phyloP scores from a whole-genome alignment of 108 stramenopile species.

The Nitzschia putrida region DNA sequence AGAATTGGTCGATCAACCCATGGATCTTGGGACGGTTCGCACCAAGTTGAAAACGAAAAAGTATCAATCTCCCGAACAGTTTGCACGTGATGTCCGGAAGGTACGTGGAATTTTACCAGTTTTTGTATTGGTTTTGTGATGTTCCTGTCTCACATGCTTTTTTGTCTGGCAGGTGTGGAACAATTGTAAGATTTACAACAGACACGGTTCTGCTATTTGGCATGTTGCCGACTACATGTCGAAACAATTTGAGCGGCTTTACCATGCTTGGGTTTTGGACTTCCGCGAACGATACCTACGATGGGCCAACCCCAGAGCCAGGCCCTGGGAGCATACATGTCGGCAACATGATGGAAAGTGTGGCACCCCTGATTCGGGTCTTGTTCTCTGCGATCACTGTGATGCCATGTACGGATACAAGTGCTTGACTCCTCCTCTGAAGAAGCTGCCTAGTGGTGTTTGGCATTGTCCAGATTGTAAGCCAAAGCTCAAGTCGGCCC shows the following conservation, averaged over 20 bases:
- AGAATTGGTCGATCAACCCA: slow-evolving; percentile 79
- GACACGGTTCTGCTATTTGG: slow-evolving; percentile 89
- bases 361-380: slow-evolving; percentile 61
- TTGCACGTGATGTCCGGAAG: slow-evolving; percentile 87
- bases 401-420: slow-evolving; percentile 77
- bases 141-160: slow-evolving; percentile 4
- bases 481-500: slow-evolving; percentile 63
- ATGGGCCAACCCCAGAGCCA: slow-evolving; percentile 77
- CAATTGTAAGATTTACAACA: slow-evolving; percentile 91
- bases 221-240: slow-evolving; percentile 93
- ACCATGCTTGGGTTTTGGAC: slow-evolving; percentile 88
- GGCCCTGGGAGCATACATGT: slow-evolving; percentile 88
- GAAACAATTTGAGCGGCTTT: slow-evolving; percentile 88
- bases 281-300: slow-evolving; percentile 85
- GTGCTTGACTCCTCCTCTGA: slow-evolving; percentile 74
- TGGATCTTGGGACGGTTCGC: slow-evolving; percentile 89
- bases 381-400: slow-evolving; percentile 90
- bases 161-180: slow-evolving; percentile 66
- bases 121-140: not conserved
- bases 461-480: slow-evolving; percentile 90
- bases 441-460: slow-evolving; percentile 68
- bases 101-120: slow-evolving; percentile 29
- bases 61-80: slow-evolving; percentile 75
- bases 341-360: slow-evolving; percentile 70
- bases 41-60: slow-evolving; percentile 58